Evolutionary conservation across 2,329 filamentous ascomycete genomes (phyloP), one percentile per base, ranked within the genome.

Genomic region (Colletotrichum sojae): DNA sequence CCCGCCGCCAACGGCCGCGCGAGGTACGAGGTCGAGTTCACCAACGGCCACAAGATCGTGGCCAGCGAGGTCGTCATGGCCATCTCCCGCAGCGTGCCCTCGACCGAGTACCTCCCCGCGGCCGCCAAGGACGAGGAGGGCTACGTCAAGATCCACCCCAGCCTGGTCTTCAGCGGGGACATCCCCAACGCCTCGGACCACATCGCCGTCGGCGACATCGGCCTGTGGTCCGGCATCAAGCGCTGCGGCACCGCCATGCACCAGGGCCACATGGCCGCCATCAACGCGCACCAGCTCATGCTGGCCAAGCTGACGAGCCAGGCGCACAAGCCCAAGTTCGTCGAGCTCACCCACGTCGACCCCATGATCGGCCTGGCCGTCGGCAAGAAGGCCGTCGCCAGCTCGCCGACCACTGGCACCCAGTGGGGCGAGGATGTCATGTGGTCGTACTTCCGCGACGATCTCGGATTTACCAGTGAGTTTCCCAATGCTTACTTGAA

Each of bases 201-300:
- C 77, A 92, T 91, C 74, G 92, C 90, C 13, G 84, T 89, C 25
- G 93, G 93, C 16, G 93, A 95, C 76, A 82, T 92, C 16, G 87
- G 86, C 39, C 82, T 83, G 55, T 95, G 93, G 92, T 87, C 90
- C 0, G 92, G 92, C 51, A 94, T 95, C 81, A 95, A 94, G 83
- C 90, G 93, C 52, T 93, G 91, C 74, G 92, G 93, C 25, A 88
- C 85, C 16, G 93, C 93, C 40, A 93, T 95, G 86, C 88, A 92
- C 75, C 90, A 91, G 83, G 93, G 92, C 45, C 88, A 90, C 74
- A 84, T 86, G 70, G 87, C 88, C 3, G 92, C 89, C 6, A 79
- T 85, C 61, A 95, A 95, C 76, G 86, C 92, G 62, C 87, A 92
- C 79, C 87, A 91, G 79, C 81, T 84, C 25, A 89, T 92, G 76